phyloP scores from a whole-genome alignment of 1,284 basidiomycete genomes.

The Tilletia caries region DNA sequence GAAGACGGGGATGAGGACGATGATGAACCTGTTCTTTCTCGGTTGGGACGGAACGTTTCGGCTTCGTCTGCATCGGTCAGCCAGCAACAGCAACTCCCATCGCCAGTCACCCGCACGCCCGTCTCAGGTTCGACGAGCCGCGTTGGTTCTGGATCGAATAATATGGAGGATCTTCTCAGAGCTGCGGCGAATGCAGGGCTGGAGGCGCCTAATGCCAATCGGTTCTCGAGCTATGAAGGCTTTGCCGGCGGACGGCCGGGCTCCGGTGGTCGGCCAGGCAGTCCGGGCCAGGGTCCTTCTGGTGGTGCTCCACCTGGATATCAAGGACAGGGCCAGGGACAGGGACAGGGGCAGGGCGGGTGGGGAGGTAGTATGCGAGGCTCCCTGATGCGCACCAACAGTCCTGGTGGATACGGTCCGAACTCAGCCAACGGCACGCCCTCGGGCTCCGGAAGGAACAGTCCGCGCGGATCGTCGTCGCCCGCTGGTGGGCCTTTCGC shows the following conservation, averaged over 20 bases:
- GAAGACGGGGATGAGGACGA: conserved; percentile 32
- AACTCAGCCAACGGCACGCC: not conserved
- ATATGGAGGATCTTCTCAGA: not conserved
- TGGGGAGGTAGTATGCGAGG: not conserved
- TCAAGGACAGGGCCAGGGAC: too few species aligned
- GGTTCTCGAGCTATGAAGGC: not conserved
- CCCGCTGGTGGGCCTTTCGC: not conserved
- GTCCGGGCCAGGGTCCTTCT: too few species aligned
- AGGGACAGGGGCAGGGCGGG: not conserved
- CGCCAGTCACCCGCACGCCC: not conserved
- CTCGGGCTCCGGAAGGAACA: conserved; percentile 3
- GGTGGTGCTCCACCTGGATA: too few species aligned
- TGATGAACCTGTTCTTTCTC: not conserved
- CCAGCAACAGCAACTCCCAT: not conserved
- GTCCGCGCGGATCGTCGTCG: not conserved
- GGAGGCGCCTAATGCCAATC: not conserved
- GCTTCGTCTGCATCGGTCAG: not conserved
- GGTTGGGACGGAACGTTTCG: not conserved
- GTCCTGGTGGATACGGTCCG: not conserved
- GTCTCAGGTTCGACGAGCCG: not conserved
- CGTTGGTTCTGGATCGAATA: not conserved
- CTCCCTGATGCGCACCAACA: not conserved
- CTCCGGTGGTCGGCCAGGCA: not conserved
- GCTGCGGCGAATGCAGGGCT: conserved; percentile 1
- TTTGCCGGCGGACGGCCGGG: not conserved